Evolutionary conservation across 805 yeast genomes (phyloP), one percentile per base, ranked within the genome.

Genomic region (Cyberlindnera nakhonratchasimensis): DNA sequence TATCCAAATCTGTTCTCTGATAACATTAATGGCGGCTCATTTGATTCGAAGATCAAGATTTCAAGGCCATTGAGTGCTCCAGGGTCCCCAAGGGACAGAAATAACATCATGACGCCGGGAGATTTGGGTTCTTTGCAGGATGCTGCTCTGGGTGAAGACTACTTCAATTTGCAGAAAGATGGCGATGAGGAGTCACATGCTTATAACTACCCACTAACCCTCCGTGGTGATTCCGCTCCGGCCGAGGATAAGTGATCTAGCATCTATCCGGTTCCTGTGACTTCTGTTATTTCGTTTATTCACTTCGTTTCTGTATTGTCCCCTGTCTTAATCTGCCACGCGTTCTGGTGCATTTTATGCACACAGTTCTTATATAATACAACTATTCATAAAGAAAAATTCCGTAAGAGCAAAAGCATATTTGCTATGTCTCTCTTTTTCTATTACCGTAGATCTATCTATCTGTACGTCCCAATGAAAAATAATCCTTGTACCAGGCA

Each of bases 101-200:
- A 77, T 50, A 81, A 85, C 14, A 69, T 82, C 53, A 91, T 89
- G 96, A 91, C 99, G 2, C 99, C 99, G 0, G 99, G 99, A 29
- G 99, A 91, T 62, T 74, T 91, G 49, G 99, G 98, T n/a, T 82
- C 96, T 4, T 72, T 93, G 56, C 97, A 90, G 62, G 99, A 91
- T 61, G 86, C 87, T 29, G 86, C 86, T 56, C 71, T 78, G 2
- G 80, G 83, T 28, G 88, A 86, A 29, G 97, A 91, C 61, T 91
- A 87, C 57, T 74, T 82, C 55, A 70, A 71, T 29, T 56, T 71
- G 46, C 59, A 62, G 57, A 71, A 69, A 30, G 71, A 59, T 24
- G 75, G 70, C 24, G 72, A 70, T 21, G 73, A 71, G 14, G 77
- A 68, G 6, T 69, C 63, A 11, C 72, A 64, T 9, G 67, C 55